phyloP scores from a whole-genome alignment of 805 yeast genomes.

The Candida xyloterini region DNA sequence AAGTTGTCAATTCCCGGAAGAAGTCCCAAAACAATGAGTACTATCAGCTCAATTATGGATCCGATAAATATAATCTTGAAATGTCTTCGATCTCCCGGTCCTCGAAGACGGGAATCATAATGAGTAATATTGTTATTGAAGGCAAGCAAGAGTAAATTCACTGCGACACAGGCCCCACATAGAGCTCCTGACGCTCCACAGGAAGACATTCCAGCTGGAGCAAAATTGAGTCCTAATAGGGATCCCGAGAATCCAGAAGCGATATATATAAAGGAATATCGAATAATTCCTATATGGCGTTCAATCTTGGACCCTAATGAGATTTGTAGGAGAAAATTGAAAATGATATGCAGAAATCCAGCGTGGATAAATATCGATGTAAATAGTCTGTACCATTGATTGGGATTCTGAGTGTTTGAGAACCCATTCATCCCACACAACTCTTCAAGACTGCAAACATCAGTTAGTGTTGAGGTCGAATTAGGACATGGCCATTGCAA shows the following conservation, averaged over 20 bases:
- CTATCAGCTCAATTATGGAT: conserved; percentile 54
- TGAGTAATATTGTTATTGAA: conserved; percentile 44
- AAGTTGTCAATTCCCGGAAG: conserved; percentile 75
- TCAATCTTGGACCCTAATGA: conserved; percentile 62
- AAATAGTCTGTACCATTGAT: conserved; percentile 68
- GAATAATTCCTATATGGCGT: conserved; percentile 49
- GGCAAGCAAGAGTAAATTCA: conserved; percentile 54
- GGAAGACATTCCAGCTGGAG: conserved; percentile 63
- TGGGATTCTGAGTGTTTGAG: conserved; percentile 38
- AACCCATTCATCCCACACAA: conserved; percentile 61
- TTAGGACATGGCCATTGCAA: conserved; percentile 65
- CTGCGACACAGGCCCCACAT: conserved; percentile 61
- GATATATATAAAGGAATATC: conserved; percentile 54
- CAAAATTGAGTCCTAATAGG: conserved; percentile 63
- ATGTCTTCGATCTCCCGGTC: conserved; percentile 31
- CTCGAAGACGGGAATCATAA: conserved; percentile 34
- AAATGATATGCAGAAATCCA: conserved; percentile 64
- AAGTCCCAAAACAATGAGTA: conserved; percentile 60
- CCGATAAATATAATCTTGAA: conserved; percentile 45
- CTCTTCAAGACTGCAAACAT: conserved; percentile 55
- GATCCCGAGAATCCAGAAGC: conserved; percentile 66
- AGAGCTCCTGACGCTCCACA: conserved; percentile 73
- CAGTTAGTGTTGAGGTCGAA: conserved; percentile 51
- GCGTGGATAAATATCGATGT: conserved; percentile 75
- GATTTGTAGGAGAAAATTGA: conserved; percentile 59